Evolutionary conservation across 441 rosid genomes (phyloP).

Genomic region (Cnidoscolus chayamansa): DNA sequence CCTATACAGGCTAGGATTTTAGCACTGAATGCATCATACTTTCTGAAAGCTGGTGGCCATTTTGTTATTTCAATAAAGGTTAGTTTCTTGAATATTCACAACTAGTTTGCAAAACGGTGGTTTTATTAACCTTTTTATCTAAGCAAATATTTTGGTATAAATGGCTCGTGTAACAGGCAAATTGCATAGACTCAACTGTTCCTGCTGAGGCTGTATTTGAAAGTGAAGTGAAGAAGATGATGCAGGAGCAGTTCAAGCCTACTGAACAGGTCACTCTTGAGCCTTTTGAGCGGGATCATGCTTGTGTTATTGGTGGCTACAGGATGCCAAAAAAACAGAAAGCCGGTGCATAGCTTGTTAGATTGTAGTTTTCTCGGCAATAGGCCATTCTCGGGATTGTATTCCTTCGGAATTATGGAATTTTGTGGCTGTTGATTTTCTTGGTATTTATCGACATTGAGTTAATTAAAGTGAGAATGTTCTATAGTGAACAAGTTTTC

Average conservation of each 20-base stretch:
- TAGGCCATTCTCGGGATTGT: not conserved
- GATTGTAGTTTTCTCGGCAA: not conserved
- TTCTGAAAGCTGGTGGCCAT: conserved; percentile 86
- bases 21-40: conserved; percentile 78
- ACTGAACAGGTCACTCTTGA: conserved; percentile 88
- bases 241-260: conserved; percentile 78
- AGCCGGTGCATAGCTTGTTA: conserved; percentile 26
- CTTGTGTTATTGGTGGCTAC: conserved; percentile 85
- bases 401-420: not conserved
- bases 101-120: too few relatives aligned
- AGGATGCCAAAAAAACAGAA: conserved; percentile 79
- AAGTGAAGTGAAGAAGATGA: conserved; percentile 78
- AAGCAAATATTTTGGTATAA: not conserved
- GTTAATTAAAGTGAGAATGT: not conserved
- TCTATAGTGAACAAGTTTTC: not conserved
- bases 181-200: conserved; percentile 83
- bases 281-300: conserved; percentile 94
- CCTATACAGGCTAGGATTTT: conserved; percentile 79
- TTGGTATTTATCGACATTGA: not conserved
- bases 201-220: conserved; percentile 80
- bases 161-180: conserved; percentile 41
- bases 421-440: not conserved
- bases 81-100: not conserved
- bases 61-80: conserved; percentile 98
- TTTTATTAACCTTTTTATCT: not conserved